A percentile compares a stretch with the other conserved stretches of the same genome.
These are phyloP conservation scores for Podila epicladia DNA, from an alignment of 192 early-diverging fungal species.

Conservation along the genomic window DNA sequence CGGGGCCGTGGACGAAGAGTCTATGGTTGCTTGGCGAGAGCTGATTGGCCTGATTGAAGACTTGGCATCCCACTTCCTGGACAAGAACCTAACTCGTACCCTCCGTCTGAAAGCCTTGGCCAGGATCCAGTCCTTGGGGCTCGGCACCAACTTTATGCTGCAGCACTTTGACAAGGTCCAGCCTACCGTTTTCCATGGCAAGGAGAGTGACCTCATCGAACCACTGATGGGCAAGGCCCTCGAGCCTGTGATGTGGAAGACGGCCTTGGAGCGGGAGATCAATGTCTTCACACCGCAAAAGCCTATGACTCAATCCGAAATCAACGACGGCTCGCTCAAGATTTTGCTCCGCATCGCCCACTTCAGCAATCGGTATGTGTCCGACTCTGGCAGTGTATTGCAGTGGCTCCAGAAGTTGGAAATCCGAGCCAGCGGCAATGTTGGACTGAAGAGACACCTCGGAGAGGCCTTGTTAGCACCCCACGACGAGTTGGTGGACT, in stretches of 20 bases:
- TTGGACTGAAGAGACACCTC: slow-evolving; percentile 1
- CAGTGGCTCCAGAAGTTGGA: slow-evolving; percentile 10
- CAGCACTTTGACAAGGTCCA: slow-evolving; percentile 11
- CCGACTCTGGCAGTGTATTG: not conserved
- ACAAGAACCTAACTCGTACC: slow-evolving; percentile 11
- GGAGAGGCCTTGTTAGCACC: slow-evolving; percentile 16
- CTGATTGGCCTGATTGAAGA: slow-evolving; percentile 25
- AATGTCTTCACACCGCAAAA: slow-evolving; percentile 15
- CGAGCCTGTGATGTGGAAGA: slow-evolving; percentile 35
- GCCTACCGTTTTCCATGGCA: slow-evolving; percentile 11
- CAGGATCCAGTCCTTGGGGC: slow-evolving; percentile 7
- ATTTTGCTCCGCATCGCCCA: slow-evolving; percentile 27
- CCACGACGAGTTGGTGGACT: slow-evolving; percentile 28
- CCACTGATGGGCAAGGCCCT: slow-evolving; percentile 32
- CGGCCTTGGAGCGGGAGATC: slow-evolving; percentile 20
- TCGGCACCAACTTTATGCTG: not conserved
- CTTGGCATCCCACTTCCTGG: slow-evolving; percentile 25
- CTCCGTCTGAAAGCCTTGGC: slow-evolving; percentile 23
- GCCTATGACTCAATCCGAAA: slow-evolving; percentile 20
- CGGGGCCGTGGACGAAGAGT: slow-evolving; percentile 12
- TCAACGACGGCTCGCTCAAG: slow-evolving; percentile 18
- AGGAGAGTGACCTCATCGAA: slow-evolving; percentile 8
- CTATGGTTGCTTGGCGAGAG: slow-evolving; percentile 23
- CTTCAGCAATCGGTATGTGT: slow-evolving; percentile 20
- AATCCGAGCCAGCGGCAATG: slow-evolving; percentile 10